Percentiles rank a stretch among this genome's conserved stretches.
phyloP scores from a whole-genome alignment of 305 asterid genomes.

The Fraxinus sp. region DNA sequence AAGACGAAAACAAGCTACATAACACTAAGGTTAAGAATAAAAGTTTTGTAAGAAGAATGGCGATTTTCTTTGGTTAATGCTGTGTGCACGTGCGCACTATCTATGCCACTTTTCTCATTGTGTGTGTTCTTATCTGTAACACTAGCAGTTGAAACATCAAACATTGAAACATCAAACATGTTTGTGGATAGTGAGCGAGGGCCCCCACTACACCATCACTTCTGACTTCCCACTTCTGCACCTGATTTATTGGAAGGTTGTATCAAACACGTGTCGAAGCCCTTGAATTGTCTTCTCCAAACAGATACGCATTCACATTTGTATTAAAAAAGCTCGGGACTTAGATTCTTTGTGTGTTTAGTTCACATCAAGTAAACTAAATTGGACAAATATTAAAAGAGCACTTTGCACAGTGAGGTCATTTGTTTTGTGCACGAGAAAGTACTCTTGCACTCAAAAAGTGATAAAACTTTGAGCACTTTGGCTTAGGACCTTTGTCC shows the following conservation, averaged over 20 bases:
- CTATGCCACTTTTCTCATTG: slow-evolving; percentile 7
- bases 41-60: too few species aligned
- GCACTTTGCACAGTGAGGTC: background rate
- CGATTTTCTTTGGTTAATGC: slow-evolving; percentile 5
- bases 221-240: background rate
- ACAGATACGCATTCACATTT: background rate
- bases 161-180: background rate
- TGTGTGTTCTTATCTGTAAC: slow-evolving; percentile 23
- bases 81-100: slow-evolving; percentile 16
- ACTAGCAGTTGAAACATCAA: background rate
- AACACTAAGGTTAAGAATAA: background rate
- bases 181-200: background rate
- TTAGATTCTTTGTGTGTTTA: background rate
- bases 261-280: background rate
- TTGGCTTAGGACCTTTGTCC: background rate
- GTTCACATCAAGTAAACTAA: background rate
- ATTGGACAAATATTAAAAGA: background rate
- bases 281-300: background rate
- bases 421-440: background rate
- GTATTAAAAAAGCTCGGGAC: background rate
- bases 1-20: background rate
- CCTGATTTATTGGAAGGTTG: background rate
- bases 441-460: background rate
- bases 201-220: background rate
- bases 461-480: background rate